phyloP scores from a whole-genome alignment of 176 grass and related monocot genomes.

The Aechmea fasciata region DNA sequence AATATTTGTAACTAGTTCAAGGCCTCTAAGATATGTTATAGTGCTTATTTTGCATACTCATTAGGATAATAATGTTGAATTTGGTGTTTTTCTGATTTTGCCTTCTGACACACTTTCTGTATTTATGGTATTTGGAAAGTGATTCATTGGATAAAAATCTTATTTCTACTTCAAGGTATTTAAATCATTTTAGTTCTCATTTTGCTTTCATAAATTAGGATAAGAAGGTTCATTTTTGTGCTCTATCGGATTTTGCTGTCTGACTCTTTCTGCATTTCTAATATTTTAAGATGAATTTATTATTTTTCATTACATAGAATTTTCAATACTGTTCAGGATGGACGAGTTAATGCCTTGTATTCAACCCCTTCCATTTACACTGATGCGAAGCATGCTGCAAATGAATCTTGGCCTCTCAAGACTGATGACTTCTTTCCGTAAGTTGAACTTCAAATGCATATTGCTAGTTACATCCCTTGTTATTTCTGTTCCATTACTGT shows the following conservation, averaged over 20 bases:
- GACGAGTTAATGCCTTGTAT: slow-evolving; percentile 92
- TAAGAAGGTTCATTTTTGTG: too few relatives aligned
- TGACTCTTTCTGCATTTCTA: not conserved
- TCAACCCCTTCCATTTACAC: slow-evolving; percentile 99
- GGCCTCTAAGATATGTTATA: too few relatives aligned
- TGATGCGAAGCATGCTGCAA: slow-evolving; percentile 78
- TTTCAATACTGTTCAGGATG: slow-evolving; percentile 49
- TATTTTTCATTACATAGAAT: not conserved
- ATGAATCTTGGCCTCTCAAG: slow-evolving; percentile 86
- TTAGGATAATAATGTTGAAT: slow-evolving; percentile 1
- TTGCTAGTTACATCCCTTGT: not conserved
- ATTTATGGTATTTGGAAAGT: not conserved
- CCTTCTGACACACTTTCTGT: not conserved
- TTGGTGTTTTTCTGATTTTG: not conserved
- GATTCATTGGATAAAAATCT: slow-evolving; percentile 1
- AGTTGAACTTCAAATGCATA: not conserved
- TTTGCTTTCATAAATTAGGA: not conserved
- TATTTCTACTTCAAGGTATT: slow-evolving; percentile 1
- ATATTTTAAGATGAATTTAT: not conserved
- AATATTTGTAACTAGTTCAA: not conserved
- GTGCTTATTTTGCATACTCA: slow-evolving; percentile 8
- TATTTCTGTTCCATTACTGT: slow-evolving; percentile 2
- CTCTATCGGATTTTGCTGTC: not conserved
- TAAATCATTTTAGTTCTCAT: not conserved
- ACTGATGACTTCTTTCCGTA: slow-evolving; percentile 98